Base-by-base conservation (phyloP, 805 yeast species). In the Phaffomyces opuntiae region DNA sequence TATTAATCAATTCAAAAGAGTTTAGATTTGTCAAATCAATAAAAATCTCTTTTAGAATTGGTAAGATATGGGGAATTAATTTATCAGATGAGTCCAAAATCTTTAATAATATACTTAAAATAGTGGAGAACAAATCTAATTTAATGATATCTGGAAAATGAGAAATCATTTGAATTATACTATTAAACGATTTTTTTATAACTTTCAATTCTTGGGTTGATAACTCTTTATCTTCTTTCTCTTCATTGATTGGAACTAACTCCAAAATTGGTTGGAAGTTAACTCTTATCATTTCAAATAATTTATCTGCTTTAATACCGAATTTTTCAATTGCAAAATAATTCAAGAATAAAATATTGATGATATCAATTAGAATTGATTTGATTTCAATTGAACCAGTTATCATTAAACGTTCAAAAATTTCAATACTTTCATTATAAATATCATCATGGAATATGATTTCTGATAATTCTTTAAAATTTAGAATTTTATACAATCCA, bases 201-300 rank as follows among this genome's bases (percentile, higher is more conserved):
- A 78, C 55, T 4, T 62, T 44, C 16, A 74, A 51, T 49, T 77
- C 77, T 0, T 44, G 50, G 4, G 40, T 19, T 9, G 50, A 25
- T 14, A 58, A 43, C 3, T 46, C 33, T 13, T 31, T 46, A 9
- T 9, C 21, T 11, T 70, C 73, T 27, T 71, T 73, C 46, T 75
- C 73, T 36, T 82, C 45, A 6, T 32, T 66, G 43, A 80, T 75
- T 9, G 95, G 90, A 38, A 84, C 63, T 9, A 74, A 65, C 29
- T 69, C 72, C 26, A 81, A 73, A 16, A 89, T 64, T 0, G 87
- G 82, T 19, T 81, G 69, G 67, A 85, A 70, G 16, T 78, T 75
- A 7, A 89, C 73, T 50, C 96, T 72, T 42, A 89, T 64, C 25
- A 90, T 68, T 59, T 91, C 97, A 61, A 91, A 87, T 38, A 88